Base-by-base conservation (phyloP, 108 stramenopile species). In the Nitzschia palea region DNA sequence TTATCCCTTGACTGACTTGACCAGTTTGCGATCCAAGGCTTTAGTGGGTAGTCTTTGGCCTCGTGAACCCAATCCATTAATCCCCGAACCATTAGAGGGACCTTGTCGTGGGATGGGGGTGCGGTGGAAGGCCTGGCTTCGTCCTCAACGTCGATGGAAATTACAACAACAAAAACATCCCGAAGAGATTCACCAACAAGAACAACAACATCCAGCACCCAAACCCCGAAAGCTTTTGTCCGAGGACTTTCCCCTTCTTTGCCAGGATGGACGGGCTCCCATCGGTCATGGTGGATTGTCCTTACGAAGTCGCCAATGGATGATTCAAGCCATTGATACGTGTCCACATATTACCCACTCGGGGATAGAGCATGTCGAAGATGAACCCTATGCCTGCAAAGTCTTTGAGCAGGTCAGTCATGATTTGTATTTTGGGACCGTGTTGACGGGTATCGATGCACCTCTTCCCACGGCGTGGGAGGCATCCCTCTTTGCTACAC, bases 371-470 rank as follows among this genome's bases (percentile, higher is more conserved):
- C n/a, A n/a, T n/a, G 54, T 55, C 12, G 54, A 55, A 55, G 30
- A 33, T 5, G 30, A 33, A 32, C 31, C 31, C 10, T 29, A 29
- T 29, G 30, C 54, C n/a, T 55, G 54, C 54, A 55, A 55, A 55
- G 54, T 55, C 12, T 55, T 55, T 29, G 54, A 55, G 10, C 4
- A 22, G 4, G 22, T 65, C 23, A 33, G 29, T 52, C 55, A 67
- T 25, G 66, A 55, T 44, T 54, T 56, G 9, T 67, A 67, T 25
- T 67, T 67, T 67, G 55, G 26, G 26, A 67, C 66, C 3, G 34
- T 67, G 3, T 32, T 67, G 27, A 15, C 30, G 23, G 66, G 66
- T 8, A 35, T 60, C 14, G 54, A 33, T 9, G 66, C 53, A 3
- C 54, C 66, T n/a, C 43, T 55, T 31, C 66, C 66, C 18, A 37